Percentiles rank a stretch among this genome's conserved stretches.
phyloP scores from a whole-genome alignment of 2,329 filamentous ascomycete species.

The Penicillium sp. region DNA sequence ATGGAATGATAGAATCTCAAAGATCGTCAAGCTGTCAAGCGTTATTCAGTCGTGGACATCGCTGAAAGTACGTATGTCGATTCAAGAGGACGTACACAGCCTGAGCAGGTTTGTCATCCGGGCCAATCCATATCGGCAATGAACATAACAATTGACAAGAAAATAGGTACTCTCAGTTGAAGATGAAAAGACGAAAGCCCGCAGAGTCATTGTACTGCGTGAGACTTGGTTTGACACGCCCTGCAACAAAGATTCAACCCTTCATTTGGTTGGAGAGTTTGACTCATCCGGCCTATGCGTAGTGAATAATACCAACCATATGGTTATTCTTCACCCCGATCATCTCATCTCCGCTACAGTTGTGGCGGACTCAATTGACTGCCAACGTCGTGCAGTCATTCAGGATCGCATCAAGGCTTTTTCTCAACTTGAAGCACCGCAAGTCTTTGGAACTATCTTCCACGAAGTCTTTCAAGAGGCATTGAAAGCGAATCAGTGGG shows the following conservation, averaged over 20 bases:
- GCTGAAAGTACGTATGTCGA: conserved; percentile 68
- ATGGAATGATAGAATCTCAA: conserved; percentile 63
- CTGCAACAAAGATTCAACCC: conserved; percentile 71
- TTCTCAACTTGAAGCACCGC: conserved; percentile 72
- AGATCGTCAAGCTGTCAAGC: conserved; percentile 72
- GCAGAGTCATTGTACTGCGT: conserved; percentile 72
- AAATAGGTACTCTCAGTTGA: conserved; percentile 75
- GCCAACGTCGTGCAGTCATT: conserved; percentile 84
- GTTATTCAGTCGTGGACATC: conserved; percentile 78
- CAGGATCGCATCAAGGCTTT: conserved; percentile 95
- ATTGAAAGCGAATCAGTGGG: conserved; percentile 80
- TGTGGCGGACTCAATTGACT: conserved; percentile 93
- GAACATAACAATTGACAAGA: conserved; percentile 12
- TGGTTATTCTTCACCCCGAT: conserved; percentile 91
- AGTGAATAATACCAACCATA: conserved; percentile 79
- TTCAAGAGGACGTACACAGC: conserved; percentile 58
- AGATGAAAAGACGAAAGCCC: conserved; percentile 68
- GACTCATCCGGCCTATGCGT: conserved; percentile 70
- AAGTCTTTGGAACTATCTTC: conserved; percentile 89
- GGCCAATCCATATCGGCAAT: background rate
- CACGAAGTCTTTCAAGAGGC: conserved; percentile 96
- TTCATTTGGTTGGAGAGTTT: conserved; percentile 85
- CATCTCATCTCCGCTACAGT: conserved; percentile 94
- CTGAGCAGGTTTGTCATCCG: conserved; percentile 67
- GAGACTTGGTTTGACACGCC: conserved; percentile 85